phyloP scores from a whole-genome alignment of 129 eudicot species.

The Glebionis coronaria region DNA sequence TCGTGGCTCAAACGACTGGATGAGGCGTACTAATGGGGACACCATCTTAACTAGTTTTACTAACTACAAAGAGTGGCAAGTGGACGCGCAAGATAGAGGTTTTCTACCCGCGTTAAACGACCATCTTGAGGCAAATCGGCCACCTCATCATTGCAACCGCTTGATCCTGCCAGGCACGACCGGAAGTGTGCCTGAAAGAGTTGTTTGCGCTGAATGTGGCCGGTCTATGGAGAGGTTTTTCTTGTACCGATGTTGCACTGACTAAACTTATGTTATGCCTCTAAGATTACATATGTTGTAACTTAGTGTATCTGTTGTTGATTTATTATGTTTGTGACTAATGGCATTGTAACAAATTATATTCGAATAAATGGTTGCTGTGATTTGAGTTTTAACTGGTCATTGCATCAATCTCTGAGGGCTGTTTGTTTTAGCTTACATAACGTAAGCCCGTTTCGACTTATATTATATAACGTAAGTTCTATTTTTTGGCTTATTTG shows the following conservation, averaged over 20 bases:
- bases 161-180: conserved; percentile 52
- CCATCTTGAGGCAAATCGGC: conserved; percentile 36
- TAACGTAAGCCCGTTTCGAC: too few relatives aligned
- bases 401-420: too few relatives aligned
- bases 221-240: conserved; percentile 64
- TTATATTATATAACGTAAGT: too few relatives aligned
- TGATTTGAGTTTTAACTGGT: neutral
- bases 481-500: too few relatives aligned
- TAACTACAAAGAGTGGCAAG: conserved; percentile 41
- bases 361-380: conserved; percentile 20
- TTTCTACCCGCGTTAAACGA: conserved; percentile 46
- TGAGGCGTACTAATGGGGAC: conserved; percentile 43
- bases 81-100: conserved; percentile 26
- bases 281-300: conserved; percentile 8
- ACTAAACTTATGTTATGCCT: conserved; percentile 26
- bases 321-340: conserved; percentile 1
- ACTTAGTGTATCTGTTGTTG: neutral
- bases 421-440: too few relatives aligned
- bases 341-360: conserved; percentile 10
- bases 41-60: conserved; percentile 35
- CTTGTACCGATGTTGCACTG: conserved; percentile 87
- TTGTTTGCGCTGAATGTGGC: conserved; percentile 67
- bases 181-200: conserved; percentile 49
- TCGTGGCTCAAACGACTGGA: conserved; percentile 41
- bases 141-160: conserved; percentile 59